Percentiles rank a stretch among this genome's conserved stretches.
These are phyloP conservation scores for Sugiyamaella boreocaroliniensis DNA, from an alignment of 805 yeast genomes.

Conservation along the genomic window DNA sequence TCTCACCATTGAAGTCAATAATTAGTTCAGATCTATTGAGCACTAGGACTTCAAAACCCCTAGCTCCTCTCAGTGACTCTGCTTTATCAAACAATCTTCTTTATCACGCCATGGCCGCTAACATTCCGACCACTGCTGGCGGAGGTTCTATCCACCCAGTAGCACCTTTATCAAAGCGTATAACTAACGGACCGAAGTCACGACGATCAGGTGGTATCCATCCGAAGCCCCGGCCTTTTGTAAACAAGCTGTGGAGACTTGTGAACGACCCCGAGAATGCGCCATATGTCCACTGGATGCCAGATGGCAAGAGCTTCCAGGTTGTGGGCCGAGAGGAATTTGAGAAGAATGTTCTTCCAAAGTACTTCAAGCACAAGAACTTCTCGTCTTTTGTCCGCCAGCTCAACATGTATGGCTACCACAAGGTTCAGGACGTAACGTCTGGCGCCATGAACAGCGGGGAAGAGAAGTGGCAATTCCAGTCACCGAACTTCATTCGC, in stretches of 20 bases:
- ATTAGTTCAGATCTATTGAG: not conserved
- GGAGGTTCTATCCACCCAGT: not conserved
- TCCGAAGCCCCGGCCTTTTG: conserved; percentile 60
- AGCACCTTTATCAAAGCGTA: conserved; percentile 8
- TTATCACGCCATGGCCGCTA: not conserved
- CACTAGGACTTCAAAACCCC: not conserved
- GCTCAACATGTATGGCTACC: conserved; percentile 98
- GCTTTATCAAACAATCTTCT: not conserved
- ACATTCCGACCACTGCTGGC: not conserved
- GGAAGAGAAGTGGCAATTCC: conserved; percentile 88
- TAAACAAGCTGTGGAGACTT: conserved; percentile 92
- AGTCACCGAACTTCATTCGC: conserved; percentile 67
- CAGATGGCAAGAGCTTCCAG: conserved; percentile 78
- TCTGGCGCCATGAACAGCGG: conserved; percentile 46
- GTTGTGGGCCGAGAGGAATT: conserved; percentile 78
- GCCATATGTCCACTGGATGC: conserved; percentile 73
- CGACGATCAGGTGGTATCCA: conserved; percentile 10
- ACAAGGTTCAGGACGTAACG: conserved; percentile 88
- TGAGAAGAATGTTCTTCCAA: conserved; percentile 78
- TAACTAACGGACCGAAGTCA: not conserved
- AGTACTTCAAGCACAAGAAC: conserved; percentile 90
- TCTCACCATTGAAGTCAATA: not conserved
- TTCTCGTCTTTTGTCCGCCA: conserved; percentile 95
- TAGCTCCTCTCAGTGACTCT: not conserved
- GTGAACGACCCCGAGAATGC: conserved; percentile 71